Percentiles rank a stretch among this genome's conserved stretches.
Evolutionary conservation across 2,329 filamentous ascomycete genomes (phyloP).

Genomic region (Xylariaceae sp.): DNA sequence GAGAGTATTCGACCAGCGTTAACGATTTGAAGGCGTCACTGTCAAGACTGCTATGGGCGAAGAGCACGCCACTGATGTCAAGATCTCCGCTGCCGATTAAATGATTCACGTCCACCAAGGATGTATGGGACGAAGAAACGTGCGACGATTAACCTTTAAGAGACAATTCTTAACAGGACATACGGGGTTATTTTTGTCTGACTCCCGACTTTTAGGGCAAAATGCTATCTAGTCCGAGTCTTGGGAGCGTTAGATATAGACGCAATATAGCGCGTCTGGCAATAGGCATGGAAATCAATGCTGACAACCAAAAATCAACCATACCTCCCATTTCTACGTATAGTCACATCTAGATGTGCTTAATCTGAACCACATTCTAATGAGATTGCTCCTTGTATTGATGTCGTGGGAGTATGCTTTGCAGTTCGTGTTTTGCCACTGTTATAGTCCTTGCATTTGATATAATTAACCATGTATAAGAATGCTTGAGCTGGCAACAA

Average conservation of each 20-base stretch:
- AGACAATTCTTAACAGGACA: conserved; percentile 11
- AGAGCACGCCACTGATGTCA: conserved; percentile 89
- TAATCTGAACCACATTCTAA: conserved; percentile 16
- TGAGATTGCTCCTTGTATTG: not conserved
- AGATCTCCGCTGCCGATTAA: conserved; percentile 53
- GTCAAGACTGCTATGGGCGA: conserved; percentile 97
- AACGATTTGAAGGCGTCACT: conserved; percentile 73
- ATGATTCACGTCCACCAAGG: not conserved
- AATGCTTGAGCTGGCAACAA: too few relatives aligned
- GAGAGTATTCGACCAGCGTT: not conserved
- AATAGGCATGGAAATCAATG: conserved; percentile 21
- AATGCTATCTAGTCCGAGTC: conserved; percentile 8
- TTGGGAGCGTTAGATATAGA: conserved; percentile 21
- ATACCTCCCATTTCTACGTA: conserved; percentile 11
- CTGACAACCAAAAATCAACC: conserved; percentile 6
- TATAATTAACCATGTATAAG: too few relatives aligned
- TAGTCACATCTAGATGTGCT: conserved; percentile 19
- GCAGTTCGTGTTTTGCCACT: too few relatives aligned
- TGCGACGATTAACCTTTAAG: not conserved
- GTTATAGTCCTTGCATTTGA: too few relatives aligned
- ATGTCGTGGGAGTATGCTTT: not conserved
- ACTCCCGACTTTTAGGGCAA: conserved; percentile 9
- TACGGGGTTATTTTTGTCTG: conserved; percentile 10
- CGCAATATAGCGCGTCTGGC: conserved; percentile 25
- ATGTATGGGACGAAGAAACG: not conserved